Evolutionary conservation across 441 rosid species (phyloP), one percentile per base, ranked within the genome.

Genomic region (Erysimum pusillum): DNA sequence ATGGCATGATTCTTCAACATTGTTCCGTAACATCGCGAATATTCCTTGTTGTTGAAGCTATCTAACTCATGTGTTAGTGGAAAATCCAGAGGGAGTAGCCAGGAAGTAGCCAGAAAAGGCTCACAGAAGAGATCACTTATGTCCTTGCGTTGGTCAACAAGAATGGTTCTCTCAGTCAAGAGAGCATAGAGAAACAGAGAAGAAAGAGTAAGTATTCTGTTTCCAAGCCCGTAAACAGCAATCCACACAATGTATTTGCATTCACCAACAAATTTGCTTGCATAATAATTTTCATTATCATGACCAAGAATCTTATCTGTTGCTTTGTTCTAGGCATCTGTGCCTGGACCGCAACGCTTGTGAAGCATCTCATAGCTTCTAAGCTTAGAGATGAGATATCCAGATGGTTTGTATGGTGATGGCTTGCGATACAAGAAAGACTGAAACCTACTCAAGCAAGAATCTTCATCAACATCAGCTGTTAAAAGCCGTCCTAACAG

Each of bases 181-280:
- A 91, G 87, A 71, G 92, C 90, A 41, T 91, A 91, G 15, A 89
- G 87, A 63, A 91, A 89, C 0, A 86, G 79, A 4, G 94, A 87
- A 56, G 86, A 79, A 22, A 91, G 74, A 49, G 91, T 64, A 2
- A 91, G 57, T 39, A 91, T 88, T 82, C 91, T 83, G 80, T 91
- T 91, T 32, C 94, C 97, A 79, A 91, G 85, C 28, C 94, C 92
- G 56, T 88, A 85, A 39, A 36, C 77, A 5, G 88, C 80, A 18
- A 85, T 68, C 97, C 94, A 91, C 31, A 91, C 91, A 48, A 91
- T 63, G 31, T 89, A 91, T 53, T 67, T 84, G 74, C 94, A 89
- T 15, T 87, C 89, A n/a, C 70, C 58, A 20, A 84, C n/a, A n/a
- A n/a, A n/a, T n/a, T n/a, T n/a, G n/a, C n/a, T n/a, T n/a, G n/a